Evolutionary conservation across 1,284 basidiomycete genomes (phyloP).

Genomic region (Pyrrhoderma lamaoense): DNA sequence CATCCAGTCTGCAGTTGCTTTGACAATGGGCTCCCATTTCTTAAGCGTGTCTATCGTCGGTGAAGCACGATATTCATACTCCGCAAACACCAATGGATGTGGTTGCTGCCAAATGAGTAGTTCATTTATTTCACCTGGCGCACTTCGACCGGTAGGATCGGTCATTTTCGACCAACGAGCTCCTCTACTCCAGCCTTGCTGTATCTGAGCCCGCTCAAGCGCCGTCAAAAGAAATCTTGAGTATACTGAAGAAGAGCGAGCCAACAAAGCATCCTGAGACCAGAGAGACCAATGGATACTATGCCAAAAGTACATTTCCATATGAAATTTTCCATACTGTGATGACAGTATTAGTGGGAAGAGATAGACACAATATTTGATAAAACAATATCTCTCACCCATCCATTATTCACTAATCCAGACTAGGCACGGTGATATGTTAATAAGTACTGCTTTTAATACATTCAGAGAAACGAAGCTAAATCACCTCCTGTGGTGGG

Average conservation of each 20-base stretch:
- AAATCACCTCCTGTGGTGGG: slow-evolving; percentile 50
- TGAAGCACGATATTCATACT: slow-evolving; percentile 47
- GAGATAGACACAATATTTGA: too few relatives aligned
- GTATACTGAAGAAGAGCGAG: slow-evolving; percentile 39
- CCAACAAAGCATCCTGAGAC: slow-evolving; percentile 50
- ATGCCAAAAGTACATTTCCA: slow-evolving; percentile 62
- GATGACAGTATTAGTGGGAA: background rate
- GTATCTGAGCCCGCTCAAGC: slow-evolving; percentile 38
- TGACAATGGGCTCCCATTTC: slow-evolving; percentile 45
- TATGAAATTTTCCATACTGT: slow-evolving; percentile 49
- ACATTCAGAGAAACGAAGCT: background rate
- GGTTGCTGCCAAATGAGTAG: slow-evolving; percentile 57
- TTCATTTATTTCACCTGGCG: slow-evolving; percentile 56
- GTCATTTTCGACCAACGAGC: slow-evolving; percentile 62
- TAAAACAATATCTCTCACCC: slow-evolving; percentile 34
- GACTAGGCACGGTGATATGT: slow-evolving; percentile 31
- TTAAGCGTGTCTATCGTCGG: slow-evolving; percentile 33
- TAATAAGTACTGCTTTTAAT: slow-evolving; percentile 10
- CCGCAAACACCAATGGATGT: slow-evolving; percentile 51
- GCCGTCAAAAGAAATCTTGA: slow-evolving; percentile 40
- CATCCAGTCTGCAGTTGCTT: slow-evolving; percentile 55
- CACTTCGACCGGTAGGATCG: slow-evolving; percentile 48
- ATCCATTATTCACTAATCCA: slow-evolving; percentile 51
- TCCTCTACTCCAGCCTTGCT: slow-evolving; percentile 44
- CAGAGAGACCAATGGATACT: slow-evolving; percentile 52